These are phyloP conservation scores for Neobulgaria alba DNA, from an alignment of 2,329 filamentous ascomycete species.

Conservation along the genomic window DNA sequence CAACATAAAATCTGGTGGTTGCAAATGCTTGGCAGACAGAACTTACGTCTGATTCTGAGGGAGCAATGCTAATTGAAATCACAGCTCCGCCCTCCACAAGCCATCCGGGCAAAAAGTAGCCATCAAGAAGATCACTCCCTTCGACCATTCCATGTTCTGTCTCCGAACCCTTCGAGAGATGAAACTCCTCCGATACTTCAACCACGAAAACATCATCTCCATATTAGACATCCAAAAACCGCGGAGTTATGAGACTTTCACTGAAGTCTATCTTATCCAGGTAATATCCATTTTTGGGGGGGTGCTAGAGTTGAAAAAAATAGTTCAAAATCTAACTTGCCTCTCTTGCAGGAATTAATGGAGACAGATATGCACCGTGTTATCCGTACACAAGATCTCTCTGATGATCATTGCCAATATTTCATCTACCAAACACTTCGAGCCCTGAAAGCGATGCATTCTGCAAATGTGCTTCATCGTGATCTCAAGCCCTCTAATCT, in stretches of 20 bases:
- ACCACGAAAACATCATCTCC: conserved; percentile 99
- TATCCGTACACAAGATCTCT: conserved; percentile 95
- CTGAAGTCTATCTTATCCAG: conserved; percentile 97
- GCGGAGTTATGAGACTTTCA: conserved; percentile 89
- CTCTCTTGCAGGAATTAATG: conserved; percentile 71
- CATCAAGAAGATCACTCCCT: conserved; percentile 99
- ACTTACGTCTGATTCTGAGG: no score
- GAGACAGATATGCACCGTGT: conserved; percentile 99
- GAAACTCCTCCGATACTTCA: conserved; percentile 98
- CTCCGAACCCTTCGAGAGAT: conserved; percentile 94
- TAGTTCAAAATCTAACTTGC: conserved; percentile 4
- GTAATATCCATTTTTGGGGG: no score
- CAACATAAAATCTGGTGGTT: no score
- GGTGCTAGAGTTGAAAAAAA: conserved; percentile 7
- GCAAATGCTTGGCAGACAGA: no score
- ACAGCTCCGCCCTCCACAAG: conserved; percentile 92
- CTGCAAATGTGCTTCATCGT: conserved; percentile 92
- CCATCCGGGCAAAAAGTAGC: conserved; percentile 97
- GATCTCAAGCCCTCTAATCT: conserved; percentile 97
- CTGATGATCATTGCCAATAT: conserved; percentile 99
- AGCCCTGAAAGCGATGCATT: conserved; percentile 98
- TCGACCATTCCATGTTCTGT: conserved; percentile 99
- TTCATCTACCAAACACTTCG: conserved; percentile 99
- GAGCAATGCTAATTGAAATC: no score
- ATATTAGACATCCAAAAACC: conserved; percentile 99